Conservation (phyloP, 306 rosid species). For the Mucuna pruriens region DNA sequence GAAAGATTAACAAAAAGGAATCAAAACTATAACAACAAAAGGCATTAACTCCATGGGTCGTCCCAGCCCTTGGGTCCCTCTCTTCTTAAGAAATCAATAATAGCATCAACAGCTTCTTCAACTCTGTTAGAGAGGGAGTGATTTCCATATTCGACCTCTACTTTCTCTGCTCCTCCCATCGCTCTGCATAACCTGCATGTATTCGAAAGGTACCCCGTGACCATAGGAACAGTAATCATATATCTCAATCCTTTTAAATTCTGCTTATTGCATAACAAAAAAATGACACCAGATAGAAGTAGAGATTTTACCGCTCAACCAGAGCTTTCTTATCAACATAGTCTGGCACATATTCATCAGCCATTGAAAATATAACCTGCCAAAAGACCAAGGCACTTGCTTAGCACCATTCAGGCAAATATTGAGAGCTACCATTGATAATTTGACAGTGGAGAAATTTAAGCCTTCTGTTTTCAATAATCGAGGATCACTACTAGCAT, state of each 20-base stretch:
- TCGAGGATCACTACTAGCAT: constrained; percentile 30
- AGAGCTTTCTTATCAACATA: constrained; percentile 92
- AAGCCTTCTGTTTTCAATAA: not conserved
- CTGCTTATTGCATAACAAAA: constrained; percentile 1
- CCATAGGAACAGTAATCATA: constrained; percentile 12
- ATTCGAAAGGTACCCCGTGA: constrained; percentile 21
- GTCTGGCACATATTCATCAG: constrained; percentile 93
- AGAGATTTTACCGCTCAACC: constrained; percentile 70
- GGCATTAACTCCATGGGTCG: constrained; percentile 87
- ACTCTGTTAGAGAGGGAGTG: constrained; percentile 96
- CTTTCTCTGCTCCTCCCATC: constrained; percentile 95
- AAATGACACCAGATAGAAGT: constrained; percentile 5
- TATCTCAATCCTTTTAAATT: constrained; percentile 9
- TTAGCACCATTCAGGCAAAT: not conserved
- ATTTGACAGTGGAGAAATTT: not conserved
- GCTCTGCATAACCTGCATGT: constrained; percentile 86
- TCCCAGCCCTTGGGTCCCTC: constrained; percentile 99
- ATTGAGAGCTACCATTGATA: not conserved
- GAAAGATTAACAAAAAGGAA: constrained; percentile 24
- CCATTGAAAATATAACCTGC: constrained; percentile 95
- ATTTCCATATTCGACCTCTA: constrained; percentile 88
- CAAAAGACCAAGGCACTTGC: constrained; percentile 28
- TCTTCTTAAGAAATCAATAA: constrained; percentile 79
- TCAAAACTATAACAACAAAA: constrained; percentile 4
- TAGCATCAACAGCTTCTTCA: constrained; percentile 79